These are phyloP conservation scores for Boletus rex-veris DNA, from an alignment of 768 basidiomycete genomes.

Conservation along the genomic window DNA sequence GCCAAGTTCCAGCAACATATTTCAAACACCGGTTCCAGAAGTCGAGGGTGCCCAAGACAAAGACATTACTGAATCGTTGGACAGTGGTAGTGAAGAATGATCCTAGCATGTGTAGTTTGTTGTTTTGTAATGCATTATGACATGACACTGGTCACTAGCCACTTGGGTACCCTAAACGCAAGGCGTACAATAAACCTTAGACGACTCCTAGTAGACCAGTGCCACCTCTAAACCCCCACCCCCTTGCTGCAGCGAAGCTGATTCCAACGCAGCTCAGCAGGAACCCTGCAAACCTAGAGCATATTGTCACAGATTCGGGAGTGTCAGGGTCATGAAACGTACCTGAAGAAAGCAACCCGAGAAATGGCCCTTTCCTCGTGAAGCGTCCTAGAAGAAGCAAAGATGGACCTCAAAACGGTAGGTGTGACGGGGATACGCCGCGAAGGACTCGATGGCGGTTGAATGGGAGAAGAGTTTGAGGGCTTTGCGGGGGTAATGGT, in stretches of 20 bases:
- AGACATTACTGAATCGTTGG: constrained; percentile 15
- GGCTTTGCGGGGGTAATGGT: constrained; percentile 41
- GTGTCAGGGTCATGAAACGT: constrained; percentile 6
- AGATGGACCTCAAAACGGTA: constrained; percentile 76
- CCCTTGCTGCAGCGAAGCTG: constrained; percentile 67
- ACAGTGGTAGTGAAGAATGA: constrained; percentile 14
- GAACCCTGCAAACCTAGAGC: constrained; percentile 72
- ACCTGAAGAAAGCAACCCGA: constrained; percentile 85
- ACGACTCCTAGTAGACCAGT: constrained; percentile 69
- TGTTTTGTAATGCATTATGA: constrained; percentile 1
- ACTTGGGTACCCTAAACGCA: too few relatives aligned
- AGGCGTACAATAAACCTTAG: constrained; percentile 20
- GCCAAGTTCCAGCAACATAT: constrained; percentile 16
- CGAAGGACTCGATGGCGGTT: constrained; percentile 42
- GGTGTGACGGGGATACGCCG: constrained; percentile 81
- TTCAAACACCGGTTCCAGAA: constrained; percentile 24
- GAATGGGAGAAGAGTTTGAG: constrained; percentile 28
- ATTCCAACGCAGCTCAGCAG: constrained; percentile 79
- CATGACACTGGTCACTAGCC: background rate
- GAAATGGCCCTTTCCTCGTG: constrained; percentile 83
- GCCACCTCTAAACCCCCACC: constrained; percentile 61
- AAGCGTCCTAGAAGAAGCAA: constrained; percentile 78
- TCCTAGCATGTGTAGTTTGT: background rate
- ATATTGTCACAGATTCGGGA: background rate
- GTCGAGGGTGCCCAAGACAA: constrained; percentile 15